These are phyloP conservation scores for Euphorbia celastroides DNA, from an alignment of 441 rosid species.

Conservation along the genomic window DNA sequence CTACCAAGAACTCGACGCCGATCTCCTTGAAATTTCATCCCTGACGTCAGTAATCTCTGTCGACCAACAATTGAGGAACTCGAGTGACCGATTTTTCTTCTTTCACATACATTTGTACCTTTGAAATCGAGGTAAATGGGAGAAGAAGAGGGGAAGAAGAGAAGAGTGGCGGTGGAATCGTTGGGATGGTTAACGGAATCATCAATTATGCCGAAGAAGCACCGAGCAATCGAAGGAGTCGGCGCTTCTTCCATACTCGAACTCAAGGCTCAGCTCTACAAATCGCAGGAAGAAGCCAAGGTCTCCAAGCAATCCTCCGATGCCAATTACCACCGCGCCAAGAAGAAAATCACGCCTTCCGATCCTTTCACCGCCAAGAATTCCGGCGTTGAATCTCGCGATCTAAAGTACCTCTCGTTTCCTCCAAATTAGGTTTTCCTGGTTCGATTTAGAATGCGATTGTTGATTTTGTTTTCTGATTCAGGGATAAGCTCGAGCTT, in stretches of 20 bases:
- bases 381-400: conserved; percentile 80
- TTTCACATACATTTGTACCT: too few relatives aligned
- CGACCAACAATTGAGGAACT: not conserved
- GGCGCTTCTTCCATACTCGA: conserved; percentile 83
- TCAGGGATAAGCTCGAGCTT: conserved; percentile 83
- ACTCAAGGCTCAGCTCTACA: conserved; percentile 88
- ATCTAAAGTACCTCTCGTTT: conserved; percentile 40
- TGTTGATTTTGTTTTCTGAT: conserved; percentile 2
- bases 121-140: conserved; percentile 17
- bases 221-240: conserved; percentile 78
- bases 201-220: conserved; percentile 79
- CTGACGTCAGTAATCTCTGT: not conserved
- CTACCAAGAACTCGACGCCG: not conserved
- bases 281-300: conserved; percentile 76
- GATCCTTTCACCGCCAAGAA: conserved; percentile 57
- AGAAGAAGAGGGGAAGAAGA: conserved; percentile 50
- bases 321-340: conserved; percentile 73
- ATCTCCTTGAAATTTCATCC: not conserved
- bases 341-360: conserved; percentile 40
- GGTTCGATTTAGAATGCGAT: not conserved
- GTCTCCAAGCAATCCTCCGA: conserved; percentile 49
- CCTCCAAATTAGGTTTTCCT: not conserved
- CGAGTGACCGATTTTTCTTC: not conserved
- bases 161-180: conserved; percentile 69
- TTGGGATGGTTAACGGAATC: conserved; percentile 96